Percentiles rank a stretch among this genome's conserved stretches.
phyloP scores from a whole-genome alignment of 176 grass and related monocot species.

The Musa schizocarpa region DNA sequence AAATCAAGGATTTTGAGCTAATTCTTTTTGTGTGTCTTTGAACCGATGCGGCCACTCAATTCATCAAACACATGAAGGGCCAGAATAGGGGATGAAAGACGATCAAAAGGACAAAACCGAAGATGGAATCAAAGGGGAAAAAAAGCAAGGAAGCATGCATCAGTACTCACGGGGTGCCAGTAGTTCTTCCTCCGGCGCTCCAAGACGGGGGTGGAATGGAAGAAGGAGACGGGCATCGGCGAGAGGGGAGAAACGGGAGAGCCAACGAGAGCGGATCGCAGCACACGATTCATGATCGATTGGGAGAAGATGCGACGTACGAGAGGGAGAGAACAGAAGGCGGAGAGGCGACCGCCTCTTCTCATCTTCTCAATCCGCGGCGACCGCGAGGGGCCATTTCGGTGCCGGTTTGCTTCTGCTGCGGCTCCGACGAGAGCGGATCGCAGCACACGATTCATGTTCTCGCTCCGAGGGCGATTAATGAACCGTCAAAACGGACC shows the following conservation, averaged over 20 bases:
- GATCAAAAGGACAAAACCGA: neutral
- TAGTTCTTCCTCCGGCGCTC: slow-evolving; percentile 55
- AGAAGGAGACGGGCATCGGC: slow-evolving; percentile 22
- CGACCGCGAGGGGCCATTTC: neutral
- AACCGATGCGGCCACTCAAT: neutral
- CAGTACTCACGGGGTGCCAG: slow-evolving; percentile 52
- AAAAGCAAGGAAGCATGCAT: neutral
- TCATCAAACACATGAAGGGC: slow-evolving; percentile 19
- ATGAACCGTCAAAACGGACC: too few species aligned
- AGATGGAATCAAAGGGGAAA: neutral
- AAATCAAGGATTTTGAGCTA: neutral
- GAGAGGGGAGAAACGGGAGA: slow-evolving; percentile 22
- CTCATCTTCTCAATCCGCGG: neutral
- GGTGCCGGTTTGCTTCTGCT: neutral
- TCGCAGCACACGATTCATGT: neutral
- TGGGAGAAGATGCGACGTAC: neutral
- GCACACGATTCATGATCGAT: neutral
- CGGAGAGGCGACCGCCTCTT: neutral
- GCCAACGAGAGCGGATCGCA: neutral
- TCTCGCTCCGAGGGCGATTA: too few species aligned
- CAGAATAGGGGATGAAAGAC: neutral
- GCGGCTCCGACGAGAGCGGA: neutral
- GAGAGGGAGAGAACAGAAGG: neutral
- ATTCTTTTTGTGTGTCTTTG: neutral
- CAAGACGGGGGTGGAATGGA: slow-evolving; percentile 71